Evolutionary conservation across 345 rosid species (phyloP).

Genomic region (Mangifera indica): DNA sequence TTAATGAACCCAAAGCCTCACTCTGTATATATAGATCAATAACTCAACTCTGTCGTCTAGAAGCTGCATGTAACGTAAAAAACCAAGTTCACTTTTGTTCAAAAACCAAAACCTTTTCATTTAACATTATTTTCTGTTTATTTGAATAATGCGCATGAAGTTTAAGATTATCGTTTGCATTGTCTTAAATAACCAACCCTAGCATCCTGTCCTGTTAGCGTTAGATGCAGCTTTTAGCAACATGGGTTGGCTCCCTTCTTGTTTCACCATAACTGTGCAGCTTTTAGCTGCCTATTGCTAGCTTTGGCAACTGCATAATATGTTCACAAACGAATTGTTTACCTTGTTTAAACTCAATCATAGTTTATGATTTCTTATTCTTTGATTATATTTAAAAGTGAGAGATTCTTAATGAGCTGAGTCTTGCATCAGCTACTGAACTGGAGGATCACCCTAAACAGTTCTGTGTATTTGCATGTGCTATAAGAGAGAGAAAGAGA

Average conservation of each 20-base stretch:
- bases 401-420: conserved; percentile 2
- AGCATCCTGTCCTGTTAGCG: not conserved
- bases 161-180: not conserved
- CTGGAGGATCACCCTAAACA: not conserved
- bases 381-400: not conserved
- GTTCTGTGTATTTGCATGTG: conserved; percentile 5
- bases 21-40: not conserved
- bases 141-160: too few relatives aligned
- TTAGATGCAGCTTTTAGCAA: not conserved
- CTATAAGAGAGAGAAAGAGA: not conserved
- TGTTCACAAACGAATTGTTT: not conserved
- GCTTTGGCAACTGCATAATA: not conserved
- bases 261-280: not conserved
- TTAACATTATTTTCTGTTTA: too few relatives aligned
- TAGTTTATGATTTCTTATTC: not conserved
- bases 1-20: conserved; percentile 23
- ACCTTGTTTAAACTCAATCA: too few relatives aligned
- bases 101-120: not conserved
- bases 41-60: not conserved
- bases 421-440: not conserved
- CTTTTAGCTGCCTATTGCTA: too few relatives aligned
- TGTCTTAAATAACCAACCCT: conserved; percentile 10
- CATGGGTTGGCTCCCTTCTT: not conserved
- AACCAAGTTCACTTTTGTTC: not conserved
- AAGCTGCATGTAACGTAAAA: not conserved